Percentiles rank a stretch among this genome's conserved stretches.
phyloP scores from a whole-genome alignment of 2,329 filamentous ascomycete genomes.

The Colletotrichum sp. region DNA sequence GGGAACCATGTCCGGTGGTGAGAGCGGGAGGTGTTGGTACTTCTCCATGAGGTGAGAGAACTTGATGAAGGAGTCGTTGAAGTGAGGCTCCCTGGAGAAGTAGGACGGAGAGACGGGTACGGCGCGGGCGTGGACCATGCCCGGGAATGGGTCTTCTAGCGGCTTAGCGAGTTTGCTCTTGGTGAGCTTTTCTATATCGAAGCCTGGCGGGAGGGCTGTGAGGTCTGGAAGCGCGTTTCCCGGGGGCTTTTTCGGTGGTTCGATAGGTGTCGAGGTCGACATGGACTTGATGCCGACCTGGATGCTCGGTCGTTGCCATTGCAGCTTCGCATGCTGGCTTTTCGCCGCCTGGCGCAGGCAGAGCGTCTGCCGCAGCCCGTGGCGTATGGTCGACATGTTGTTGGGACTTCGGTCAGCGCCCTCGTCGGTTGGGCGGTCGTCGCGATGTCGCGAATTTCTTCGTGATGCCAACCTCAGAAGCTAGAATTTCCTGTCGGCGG shows the following conservation, averaged over 20 bases:
- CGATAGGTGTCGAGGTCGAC: constrained; percentile 26
- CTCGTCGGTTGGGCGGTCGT: constrained; percentile 13
- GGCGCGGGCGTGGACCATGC: constrained; percentile 66
- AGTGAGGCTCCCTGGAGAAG: constrained; percentile 84
- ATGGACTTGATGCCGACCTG: constrained; percentile 31
- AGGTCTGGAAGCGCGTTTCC: not conserved
- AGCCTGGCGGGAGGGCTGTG: not conserved
- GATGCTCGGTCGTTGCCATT: constrained; percentile 26
- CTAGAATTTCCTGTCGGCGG: constrained; percentile 19
- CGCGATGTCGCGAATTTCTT: constrained; percentile 1
- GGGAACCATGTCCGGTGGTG: constrained; percentile 69
- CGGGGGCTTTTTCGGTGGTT: not conserved
- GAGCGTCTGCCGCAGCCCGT: constrained; percentile 38
- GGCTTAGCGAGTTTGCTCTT: not conserved
- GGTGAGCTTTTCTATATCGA: not conserved
- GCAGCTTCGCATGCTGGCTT: constrained; percentile 32
- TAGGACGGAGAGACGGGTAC: constrained; percentile 91
- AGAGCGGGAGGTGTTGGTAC: constrained; percentile 74
- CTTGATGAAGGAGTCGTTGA: constrained; percentile 82
- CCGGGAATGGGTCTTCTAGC: constrained; percentile 31
- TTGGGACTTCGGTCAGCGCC: constrained; percentile 2
- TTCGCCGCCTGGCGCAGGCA: constrained; percentile 34
- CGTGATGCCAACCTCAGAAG: not conserved
- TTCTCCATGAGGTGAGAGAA: constrained; percentile 75
- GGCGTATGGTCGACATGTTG: constrained; percentile 39